These are phyloP conservation scores for Halenospora varia DNA, from an alignment of 495 filamentous ascomycete genomes.

Conservation along the genomic window DNA sequence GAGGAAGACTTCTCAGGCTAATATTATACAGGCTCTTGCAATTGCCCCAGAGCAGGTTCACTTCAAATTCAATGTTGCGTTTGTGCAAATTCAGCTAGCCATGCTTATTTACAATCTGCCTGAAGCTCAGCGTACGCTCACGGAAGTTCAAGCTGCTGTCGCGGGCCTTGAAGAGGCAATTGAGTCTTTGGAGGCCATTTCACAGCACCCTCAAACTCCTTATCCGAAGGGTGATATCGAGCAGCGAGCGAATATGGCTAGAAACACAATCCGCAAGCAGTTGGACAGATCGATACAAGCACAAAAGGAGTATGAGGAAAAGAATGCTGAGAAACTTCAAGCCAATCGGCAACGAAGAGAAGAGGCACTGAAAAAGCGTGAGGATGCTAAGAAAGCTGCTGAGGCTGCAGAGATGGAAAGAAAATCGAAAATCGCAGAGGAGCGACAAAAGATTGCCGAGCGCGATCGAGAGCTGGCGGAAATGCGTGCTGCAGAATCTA, in stretches of 20 bases:
- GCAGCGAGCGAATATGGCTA: constrained; percentile 93
- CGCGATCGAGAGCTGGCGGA: constrained; percentile 67
- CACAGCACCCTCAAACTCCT: constrained; percentile 76
- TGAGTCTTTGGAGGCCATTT: constrained; percentile 72
- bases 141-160: constrained; percentile 58
- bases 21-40: constrained; percentile 55
- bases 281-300: constrained; percentile 76
- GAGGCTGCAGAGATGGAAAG: constrained; percentile 65
- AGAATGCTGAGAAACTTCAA: constrained; percentile 79
- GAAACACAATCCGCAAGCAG: constrained; percentile 88
- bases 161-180: constrained; percentile 90
- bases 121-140: constrained; percentile 70
- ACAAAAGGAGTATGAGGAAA: constrained; percentile 89
- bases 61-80: constrained; percentile 96
- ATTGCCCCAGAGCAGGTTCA: constrained; percentile 79
- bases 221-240: constrained; percentile 89
- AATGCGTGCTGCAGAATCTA: constrained; percentile 68
- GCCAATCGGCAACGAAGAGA: constrained; percentile 73
- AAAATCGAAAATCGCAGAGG: constrained; percentile 73
- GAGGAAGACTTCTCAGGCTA: constrained; percentile 13
- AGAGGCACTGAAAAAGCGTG: constrained; percentile 66
- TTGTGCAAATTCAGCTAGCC: constrained; percentile 91
- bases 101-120: constrained; percentile 69
- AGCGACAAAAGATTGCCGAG: constrained; percentile 74
- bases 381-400: constrained; percentile 63